Base-by-base conservation (phyloP, 2,329 filamentous ascomycete species). In the Gnomoniopsis smithogilvyi region DNA sequence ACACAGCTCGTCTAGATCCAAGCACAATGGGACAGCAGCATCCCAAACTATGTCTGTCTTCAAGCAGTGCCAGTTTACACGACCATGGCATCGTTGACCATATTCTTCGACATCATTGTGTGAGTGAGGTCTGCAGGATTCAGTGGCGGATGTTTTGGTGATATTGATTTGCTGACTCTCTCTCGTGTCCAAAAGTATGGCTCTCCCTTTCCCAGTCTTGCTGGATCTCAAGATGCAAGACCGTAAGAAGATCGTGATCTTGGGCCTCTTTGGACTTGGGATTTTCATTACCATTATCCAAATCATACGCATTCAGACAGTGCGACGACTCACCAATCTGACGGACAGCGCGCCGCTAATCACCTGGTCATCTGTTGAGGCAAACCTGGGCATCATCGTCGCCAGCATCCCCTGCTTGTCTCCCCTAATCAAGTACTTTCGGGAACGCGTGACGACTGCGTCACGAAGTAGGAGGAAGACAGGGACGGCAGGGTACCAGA, bases 231-330 rank as follows among this genome's bases (percentile, higher is more conserved):
- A 67, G 17, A 68, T 72, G 1, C 70, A 72, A 47, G 64, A 57
- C 0, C 71, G 72, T 22, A 76, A 75, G 51, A 78, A 80, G 66
- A 49, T 73, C 2, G 71, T 77, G 3, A 68, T 81, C 0, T 68
- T 74, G 0, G 68, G 67, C 6, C 68, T 81, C 30, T 81, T 81
- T 64, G 71, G 72, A 2, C 71, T 82, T 22, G 80, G 79, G 15
- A 68, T 77, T 54, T 81, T 82, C 68, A 74, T 81, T 47, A 80
- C 77, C 7, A 62, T 78, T 50, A 78, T 81, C 58, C 79, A 82
- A 63, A 74, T 80, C 56, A 73, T 82, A 60, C 79, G 79, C 17
- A 78, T 82, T 57, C 73, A 76, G 58, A 80, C 76, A n/a, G 75
- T 82, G 60, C 70, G 71, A 43, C 72, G 69, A 14, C 72, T 81